Conservation (phyloP, 2,329 filamentous ascomycete genomes). For the Fusarium domesticum region DNA sequence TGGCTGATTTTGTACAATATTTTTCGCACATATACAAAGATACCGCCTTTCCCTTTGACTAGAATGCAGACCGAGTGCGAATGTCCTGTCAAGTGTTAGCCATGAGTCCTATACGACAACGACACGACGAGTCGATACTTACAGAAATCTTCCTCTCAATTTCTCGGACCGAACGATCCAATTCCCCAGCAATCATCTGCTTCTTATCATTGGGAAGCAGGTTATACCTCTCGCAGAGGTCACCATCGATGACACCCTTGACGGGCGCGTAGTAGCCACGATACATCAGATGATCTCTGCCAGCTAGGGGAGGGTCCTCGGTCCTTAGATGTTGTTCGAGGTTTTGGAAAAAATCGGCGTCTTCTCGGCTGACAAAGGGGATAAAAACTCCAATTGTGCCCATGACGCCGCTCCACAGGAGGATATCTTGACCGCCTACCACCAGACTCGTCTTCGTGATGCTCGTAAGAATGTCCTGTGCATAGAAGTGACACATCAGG, state of each 20-base stretch:
- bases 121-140: constrained; percentile 28
- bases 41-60: constrained; percentile 27
- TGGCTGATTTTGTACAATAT: constrained; percentile 28
- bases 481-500: constrained; percentile 83
- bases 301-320: constrained; percentile 84
- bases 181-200: constrained; percentile 87
- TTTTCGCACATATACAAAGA: constrained; percentile 22
- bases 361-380: constrained; percentile 86
- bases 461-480: constrained; percentile 87
- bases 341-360: constrained; percentile 96
- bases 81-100: constrained; percentile 46
- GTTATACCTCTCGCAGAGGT: constrained; percentile 89
- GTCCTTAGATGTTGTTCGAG: constrained; percentile 83
- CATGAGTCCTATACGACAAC: background rate
- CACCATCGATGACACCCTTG: constrained; percentile 95
- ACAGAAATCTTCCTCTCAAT: constrained; percentile 93
- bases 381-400: constrained; percentile 92
- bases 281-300: constrained; percentile 93
- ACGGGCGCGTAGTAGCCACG: constrained; percentile 93
- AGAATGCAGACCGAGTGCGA: constrained; percentile 59
- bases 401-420: constrained; percentile 92
- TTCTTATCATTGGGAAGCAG: constrained; percentile 84
- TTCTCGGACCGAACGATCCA: constrained; percentile 86
- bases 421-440: constrained; percentile 83
- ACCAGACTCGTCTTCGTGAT: constrained; percentile 87